A percentile compares a stretch with the other conserved stretches of the same genome.
Conservation (phyloP, 805 yeast genomes). For the Metschnikowia cerradonensis region DNA sequence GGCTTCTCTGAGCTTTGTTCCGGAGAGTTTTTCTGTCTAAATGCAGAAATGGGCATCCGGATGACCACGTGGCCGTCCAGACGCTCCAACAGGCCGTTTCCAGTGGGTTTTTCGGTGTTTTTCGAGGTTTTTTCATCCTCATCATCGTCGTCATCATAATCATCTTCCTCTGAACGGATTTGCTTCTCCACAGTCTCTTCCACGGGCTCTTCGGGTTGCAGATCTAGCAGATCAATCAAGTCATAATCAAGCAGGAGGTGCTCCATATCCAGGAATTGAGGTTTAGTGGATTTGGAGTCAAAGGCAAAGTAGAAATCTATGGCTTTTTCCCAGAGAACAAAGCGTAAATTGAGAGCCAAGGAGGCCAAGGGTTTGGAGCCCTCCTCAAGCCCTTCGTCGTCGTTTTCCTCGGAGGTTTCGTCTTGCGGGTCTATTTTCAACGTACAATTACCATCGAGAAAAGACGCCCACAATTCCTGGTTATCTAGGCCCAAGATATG, state of each 20-base stretch:
- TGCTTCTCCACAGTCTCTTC: neutral
- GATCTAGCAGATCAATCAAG: constrained; percentile 26
- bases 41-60: constrained; percentile 32
- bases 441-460: constrained; percentile 39
- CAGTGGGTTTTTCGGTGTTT: constrained; percentile 12
- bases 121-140: constrained; percentile 17
- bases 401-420: constrained; percentile 6
- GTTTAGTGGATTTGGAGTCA: constrained; percentile 8
- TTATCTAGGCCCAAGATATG: constrained; percentile 37
- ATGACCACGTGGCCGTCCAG: constrained; percentile 31
- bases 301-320: constrained; percentile 43
- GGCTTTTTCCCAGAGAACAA: constrained; percentile 70
- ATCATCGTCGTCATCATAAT: constrained; percentile 21
- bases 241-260: constrained; percentile 35
- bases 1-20: constrained; percentile 9
- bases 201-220: neutral
- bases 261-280: constrained; percentile 19
- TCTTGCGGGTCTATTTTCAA: constrained; percentile 20
- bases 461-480: constrained; percentile 41
- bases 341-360: constrained; percentile 60
- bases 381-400: constrained; percentile 40
- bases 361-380: constrained; percentile 29
- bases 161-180: constrained; percentile 12
- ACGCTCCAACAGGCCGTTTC: constrained; percentile 10
- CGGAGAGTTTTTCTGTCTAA: constrained; percentile 8